These are phyloP conservation scores for Pythium periplocum DNA, from an alignment of 352 stramenopile species.

Conservation along the genomic window DNA sequence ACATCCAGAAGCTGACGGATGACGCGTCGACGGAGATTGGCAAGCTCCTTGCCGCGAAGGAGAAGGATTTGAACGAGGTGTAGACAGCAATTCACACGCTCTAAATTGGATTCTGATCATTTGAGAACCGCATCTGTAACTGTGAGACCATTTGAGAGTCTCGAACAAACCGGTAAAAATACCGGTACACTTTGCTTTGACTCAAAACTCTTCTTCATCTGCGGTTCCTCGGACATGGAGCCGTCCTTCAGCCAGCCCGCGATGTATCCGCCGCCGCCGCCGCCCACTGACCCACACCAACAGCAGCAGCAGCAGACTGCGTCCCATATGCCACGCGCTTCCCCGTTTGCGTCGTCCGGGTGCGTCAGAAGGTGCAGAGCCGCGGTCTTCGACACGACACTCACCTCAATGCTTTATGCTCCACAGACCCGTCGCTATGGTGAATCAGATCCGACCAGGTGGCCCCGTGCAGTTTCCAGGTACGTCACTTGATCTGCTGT, in stretches of 20 bases:
- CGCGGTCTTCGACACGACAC: background rate
- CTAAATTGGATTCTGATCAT: too few species aligned
- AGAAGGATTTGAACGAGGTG: slow-evolving; percentile 68
- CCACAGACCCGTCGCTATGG: slow-evolving; percentile 24
- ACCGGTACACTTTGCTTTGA: background rate
- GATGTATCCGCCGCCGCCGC: background rate
- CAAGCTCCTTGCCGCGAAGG: slow-evolving; percentile 69
- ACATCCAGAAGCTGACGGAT: slow-evolving; percentile 82
- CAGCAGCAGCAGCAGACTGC: background rate
- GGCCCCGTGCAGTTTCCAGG: slow-evolving; percentile 22
- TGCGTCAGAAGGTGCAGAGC: background rate
- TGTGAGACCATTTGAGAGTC: background rate
- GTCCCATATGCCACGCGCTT: background rate
- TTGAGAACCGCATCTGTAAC: too few species aligned
- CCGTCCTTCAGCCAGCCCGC: background rate
- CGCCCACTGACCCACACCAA: background rate
- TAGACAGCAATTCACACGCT: slow-evolving; percentile 17
- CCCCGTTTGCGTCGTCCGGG: slow-evolving; percentile 6
- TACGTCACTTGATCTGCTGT: background rate
- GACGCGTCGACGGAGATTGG: slow-evolving; percentile 59
- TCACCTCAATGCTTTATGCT: background rate
- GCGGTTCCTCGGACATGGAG: too few species aligned
- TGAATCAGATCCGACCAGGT: slow-evolving; percentile 23
- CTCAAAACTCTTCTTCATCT: background rate
- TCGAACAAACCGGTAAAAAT: too few species aligned